Evolutionary conservation across 805 yeast genomes (phyloP), one percentile per base, ranked within the genome.

Genomic region (Saccharomycopsis fibuligera): DNA sequence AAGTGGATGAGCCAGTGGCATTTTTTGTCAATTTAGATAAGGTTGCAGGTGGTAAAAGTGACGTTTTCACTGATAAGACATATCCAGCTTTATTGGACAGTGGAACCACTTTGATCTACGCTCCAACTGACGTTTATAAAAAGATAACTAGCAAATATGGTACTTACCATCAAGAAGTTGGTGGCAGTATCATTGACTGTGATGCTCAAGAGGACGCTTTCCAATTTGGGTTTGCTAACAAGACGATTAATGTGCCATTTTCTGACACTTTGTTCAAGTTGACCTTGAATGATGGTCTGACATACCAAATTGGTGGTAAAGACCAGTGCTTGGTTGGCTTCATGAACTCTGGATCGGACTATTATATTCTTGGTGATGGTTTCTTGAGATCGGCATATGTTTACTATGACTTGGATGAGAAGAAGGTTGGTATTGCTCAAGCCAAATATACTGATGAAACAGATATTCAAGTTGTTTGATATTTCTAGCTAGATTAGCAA

Each of bases 161-260:
- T 35, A 53, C 49, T 27, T 81, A 70, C 54, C 81, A 70, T 55
- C 30, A 57, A 2, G 45, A 55, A n/a, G 45, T 36, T 10, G 53
- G 55, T 40, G 55, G 49, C n/a, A 38, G 37, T 19, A 38, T 45
- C 17, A 31, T 49, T 29, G 42, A 36, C 31, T 49, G 52, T 41
- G 33, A 36, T 19, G 42, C 52, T 23, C 25, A 22, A 12, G 48
- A 36, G 30, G 42, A 44, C 33, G 55, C 60, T 54, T 53, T 78
- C 10, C 65, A 65, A 39, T 78, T 78, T 56, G 66, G 74, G 55
- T 79, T 84, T 63, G 78, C 78, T 51, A 87, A 86, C 8, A 60
- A 69, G 16, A 58, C 62, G 10, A 76, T 83, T 50, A 60, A 67
- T 12, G 78, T 75, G 4, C 83, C 86, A 25, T 59, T 76, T 23